Evolutionary conservation across 2,329 filamentous ascomycete species (phyloP), one percentile per base, ranked within the genome.

Genomic region (Colletotrichum tabaci): DNA sequence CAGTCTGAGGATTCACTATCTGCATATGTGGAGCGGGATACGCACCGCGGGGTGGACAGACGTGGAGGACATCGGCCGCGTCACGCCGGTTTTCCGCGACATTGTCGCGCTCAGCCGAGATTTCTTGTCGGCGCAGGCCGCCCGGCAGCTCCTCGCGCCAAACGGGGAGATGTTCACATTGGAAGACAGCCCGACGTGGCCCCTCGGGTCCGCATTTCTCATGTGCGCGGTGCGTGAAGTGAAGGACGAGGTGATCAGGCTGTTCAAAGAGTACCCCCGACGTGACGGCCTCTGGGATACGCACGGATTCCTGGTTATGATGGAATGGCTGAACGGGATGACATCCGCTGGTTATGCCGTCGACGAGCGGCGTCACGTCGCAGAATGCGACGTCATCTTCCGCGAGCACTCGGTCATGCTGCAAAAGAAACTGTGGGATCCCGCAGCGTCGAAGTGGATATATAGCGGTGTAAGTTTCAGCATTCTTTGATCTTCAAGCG

Each of bases 211-310:
- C 4, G 79, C 80, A 4, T 78, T 83, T 0, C 82, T 83, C 74
- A 81, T 81, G 21, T 85, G 82, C 55, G 78, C 81, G 10, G 80
- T 84, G 49, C 75, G 77, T 2, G 71, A 74, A 0, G 79, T 86
- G 12, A 78, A 83, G 12, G 78, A 79, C 7, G 81, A 85, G 2
- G 80, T 84, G 5, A 80, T 83, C 13, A 76, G 79, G 10, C 80
- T 86, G n/a, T 75, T 86, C 21, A 77, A 77, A 5, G 75, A 80
- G 49, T 83, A 85, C 26, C 84, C 83, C 7, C 80, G 84, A 8
- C 80, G 82, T 30, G 85, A 86, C 66, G 83, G 82, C 0, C 79
- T 86, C 13, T 81, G 83, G 21, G 84, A 86, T 67, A 84, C 80
- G 26, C 78, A 81, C 8, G 77, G 83, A 1, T 82, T 84, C 61